Conservation (phyloP, 805 yeast species). For the Yarrowia bubula region DNA sequence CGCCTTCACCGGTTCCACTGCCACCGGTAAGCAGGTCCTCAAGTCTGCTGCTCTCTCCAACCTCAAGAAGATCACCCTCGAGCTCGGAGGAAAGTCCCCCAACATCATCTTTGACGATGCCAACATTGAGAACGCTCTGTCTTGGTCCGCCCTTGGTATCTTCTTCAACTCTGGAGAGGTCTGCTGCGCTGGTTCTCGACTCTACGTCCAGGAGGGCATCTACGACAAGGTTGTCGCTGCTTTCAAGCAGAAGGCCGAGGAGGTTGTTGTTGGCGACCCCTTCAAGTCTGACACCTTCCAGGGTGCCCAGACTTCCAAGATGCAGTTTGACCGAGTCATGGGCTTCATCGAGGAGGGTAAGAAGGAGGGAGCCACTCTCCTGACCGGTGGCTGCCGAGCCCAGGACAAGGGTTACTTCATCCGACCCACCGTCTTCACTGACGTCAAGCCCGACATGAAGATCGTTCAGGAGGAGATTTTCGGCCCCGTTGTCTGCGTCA, state of each 20-base stretch:
- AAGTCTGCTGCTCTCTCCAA: conserved; percentile 65
- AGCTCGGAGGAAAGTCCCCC: conserved; percentile 96
- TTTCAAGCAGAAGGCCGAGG: conserved; percentile 53
- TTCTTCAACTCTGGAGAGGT: conserved; percentile 94
- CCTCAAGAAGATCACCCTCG: conserved; percentile 85
- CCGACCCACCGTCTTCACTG: conserved; percentile 73
- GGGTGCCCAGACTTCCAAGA: conserved; percentile 85
- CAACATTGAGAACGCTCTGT: conserved; percentile 69
- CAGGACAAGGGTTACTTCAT: conserved; percentile 61
- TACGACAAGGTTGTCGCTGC: conserved; percentile 69
- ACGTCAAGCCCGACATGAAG: conserved; percentile 61
- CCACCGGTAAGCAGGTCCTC: conserved; percentile 79
- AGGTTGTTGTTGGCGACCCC: conserved; percentile 68
- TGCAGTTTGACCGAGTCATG: conserved; percentile 73
- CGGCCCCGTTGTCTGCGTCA: conserved; percentile 78
- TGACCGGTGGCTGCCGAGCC: conserved; percentile 69
- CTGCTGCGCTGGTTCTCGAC: conserved; percentile 91
- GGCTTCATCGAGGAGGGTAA: conserved; percentile 72
- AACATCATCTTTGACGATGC: conserved; percentile 85
- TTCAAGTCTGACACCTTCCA: conserved; percentile 70
- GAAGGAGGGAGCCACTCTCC: conserved; percentile 75
- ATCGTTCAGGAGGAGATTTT: conserved; percentile 80
- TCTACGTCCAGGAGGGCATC: conserved; percentile 78
- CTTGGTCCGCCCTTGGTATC: conserved; percentile 72
- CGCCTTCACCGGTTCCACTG: conserved; percentile 93